A percentile compares a stretch with the other conserved stretches of the same genome.
phyloP scores from a whole-genome alignment of 1,139 yeast genomes.

The Nadsonia commutata region DNA sequence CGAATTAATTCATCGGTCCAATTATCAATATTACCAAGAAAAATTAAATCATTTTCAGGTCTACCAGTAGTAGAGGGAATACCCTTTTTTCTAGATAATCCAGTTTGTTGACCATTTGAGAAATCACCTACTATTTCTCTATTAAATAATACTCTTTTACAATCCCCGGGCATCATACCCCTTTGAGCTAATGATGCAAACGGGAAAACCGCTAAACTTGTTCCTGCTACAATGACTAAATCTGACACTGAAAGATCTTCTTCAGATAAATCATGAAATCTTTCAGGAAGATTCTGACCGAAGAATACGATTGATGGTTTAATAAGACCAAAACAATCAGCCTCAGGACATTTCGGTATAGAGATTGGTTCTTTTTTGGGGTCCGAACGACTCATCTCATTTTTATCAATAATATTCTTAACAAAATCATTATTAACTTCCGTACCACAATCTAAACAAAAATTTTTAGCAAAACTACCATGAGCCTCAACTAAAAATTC shows the following conservation, averaged over 20 bases:
- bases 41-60: neutral
- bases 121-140: slow-evolving; percentile 61
- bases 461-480: slow-evolving; percentile 79
- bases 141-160: slow-evolving; percentile 56
- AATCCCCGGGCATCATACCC: slow-evolving; percentile 35
- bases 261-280: slow-evolving; percentile 45
- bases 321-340: slow-evolving; percentile 43
- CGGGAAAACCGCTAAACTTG: slow-evolving; percentile 78
- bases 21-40: neutral
- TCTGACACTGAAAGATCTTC: slow-evolving; percentile 46
- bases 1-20: neutral
- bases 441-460: slow-evolving; percentile 58
- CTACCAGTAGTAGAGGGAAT: too few species aligned
- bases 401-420: slow-evolving; percentile 28
- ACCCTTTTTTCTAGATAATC: neutral
- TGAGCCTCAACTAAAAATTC: slow-evolving; percentile 76
- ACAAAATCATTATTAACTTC: slow-evolving; percentile 41
- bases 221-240: slow-evolving; percentile 79
- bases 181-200: slow-evolving; percentile 59
- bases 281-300: slow-evolving; percentile 68
- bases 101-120: neutral
- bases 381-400: slow-evolving; percentile 7
- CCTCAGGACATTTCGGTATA: slow-evolving; percentile 40
- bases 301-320: slow-evolving; percentile 91
- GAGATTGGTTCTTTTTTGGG: slow-evolving; percentile 14